These are phyloP conservation scores for Lepidium sativum DNA, from an alignment of 345 rosid genomes.

Conservation along the genomic window DNA sequence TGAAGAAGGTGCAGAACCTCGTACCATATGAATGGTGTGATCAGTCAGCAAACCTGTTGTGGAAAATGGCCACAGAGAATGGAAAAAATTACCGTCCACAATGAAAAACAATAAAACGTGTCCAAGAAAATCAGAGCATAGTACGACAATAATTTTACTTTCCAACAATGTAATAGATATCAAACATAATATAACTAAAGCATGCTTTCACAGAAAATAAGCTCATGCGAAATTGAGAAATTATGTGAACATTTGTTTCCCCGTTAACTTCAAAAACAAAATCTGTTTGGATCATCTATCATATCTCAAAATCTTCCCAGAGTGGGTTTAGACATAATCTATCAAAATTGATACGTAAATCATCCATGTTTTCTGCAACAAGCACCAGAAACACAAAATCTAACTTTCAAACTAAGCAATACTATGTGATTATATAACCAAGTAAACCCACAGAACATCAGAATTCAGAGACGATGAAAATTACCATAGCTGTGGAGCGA, in stretches of 20 bases:
- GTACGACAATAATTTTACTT: neutral
- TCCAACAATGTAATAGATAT: neutral
- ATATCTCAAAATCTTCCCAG: neutral
- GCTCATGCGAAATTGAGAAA: neutral
- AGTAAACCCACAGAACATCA: neutral
- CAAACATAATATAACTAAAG: neutral
- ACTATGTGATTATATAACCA: neutral
- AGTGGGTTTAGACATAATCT: neutral
- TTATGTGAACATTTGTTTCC: neutral
- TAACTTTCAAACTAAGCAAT: slow-evolving; percentile 25
- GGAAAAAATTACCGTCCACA: neutral
- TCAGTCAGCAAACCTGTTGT: slow-evolving; percentile 78
- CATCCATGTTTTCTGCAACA: slow-evolving; percentile 38
- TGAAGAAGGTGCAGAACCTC: slow-evolving; percentile 57
- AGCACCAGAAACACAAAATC: slow-evolving; percentile 34
- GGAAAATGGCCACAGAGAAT: slow-evolving; percentile 4
- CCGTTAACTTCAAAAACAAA: neutral
- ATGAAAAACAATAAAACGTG: neutral
- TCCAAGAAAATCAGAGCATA: neutral
- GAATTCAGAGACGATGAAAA: neutral
- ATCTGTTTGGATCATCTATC: neutral
- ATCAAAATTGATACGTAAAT: slow-evolving; percentile 23
- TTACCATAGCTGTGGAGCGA: slow-evolving; percentile 68
- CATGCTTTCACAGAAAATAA: neutral
- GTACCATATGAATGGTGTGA: slow-evolving; percentile 89